Conservation (phyloP, 106 monocot genomes). For the Dendrobium catenatum region DNA sequence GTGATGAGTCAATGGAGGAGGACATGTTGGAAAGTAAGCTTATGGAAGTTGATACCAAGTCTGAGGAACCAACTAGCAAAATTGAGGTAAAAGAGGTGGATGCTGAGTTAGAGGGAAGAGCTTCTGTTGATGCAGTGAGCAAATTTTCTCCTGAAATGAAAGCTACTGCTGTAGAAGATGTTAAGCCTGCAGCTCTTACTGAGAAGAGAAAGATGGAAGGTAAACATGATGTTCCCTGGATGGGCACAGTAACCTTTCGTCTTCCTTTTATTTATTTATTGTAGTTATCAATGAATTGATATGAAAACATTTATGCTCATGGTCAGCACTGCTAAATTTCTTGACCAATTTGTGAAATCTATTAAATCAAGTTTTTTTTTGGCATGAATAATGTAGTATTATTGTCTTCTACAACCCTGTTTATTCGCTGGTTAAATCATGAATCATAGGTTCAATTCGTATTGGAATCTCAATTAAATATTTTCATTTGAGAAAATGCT, state of each 20-base stretch:
- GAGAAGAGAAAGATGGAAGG: conserved; percentile 93
- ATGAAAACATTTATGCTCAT: neutral
- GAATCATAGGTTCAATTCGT: neutral
- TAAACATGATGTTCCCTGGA: conserved; percentile 14
- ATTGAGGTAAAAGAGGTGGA: conserved; percentile 18
- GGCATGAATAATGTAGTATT: too few species aligned
- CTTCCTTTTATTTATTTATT: neutral
- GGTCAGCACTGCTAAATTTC: neutral
- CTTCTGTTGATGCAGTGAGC: conserved; percentile 13
- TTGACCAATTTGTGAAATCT: neutral
- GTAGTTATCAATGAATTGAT: neutral
- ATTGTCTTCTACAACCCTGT: neutral
- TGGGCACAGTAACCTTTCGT: neutral
- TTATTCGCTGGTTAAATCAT: neutral
- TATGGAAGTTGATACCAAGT: conserved; percentile 28
- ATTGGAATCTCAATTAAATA: neutral
- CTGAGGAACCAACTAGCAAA: conserved; percentile 16
- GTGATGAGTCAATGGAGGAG: conserved; percentile 79
- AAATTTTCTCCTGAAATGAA: conserved; percentile 23
- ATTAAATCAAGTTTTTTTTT: neutral
- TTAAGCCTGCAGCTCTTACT: conserved; percentile 12
- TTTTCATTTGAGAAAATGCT: neutral
- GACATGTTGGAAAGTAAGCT: conserved; percentile 59
- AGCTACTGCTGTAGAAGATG: conserved; percentile 21
- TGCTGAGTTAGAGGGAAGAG: conserved; percentile 12